Evolutionary conservation across 2,329 filamentous ascomycete genomes (phyloP).

Genomic region (Beauveria brongniartii): DNA sequence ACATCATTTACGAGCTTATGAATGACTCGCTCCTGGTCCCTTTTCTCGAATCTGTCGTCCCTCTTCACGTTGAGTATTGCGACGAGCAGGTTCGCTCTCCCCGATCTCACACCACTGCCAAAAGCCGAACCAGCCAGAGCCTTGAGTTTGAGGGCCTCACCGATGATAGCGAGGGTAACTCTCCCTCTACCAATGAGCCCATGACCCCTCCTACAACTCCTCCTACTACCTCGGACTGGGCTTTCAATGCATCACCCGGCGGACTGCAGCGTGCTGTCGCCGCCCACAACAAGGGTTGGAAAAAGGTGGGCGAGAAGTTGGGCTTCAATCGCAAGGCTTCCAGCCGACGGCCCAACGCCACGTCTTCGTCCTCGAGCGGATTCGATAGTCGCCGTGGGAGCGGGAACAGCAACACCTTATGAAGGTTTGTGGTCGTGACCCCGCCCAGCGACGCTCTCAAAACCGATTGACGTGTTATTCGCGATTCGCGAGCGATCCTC

Average conservation of each 20-base stretch:
- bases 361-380: conserved; percentile 27
- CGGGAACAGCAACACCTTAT: conserved; percentile 37
- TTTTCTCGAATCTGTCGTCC: conserved; percentile 65
- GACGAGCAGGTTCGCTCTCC: conserved; percentile 37
- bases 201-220: conserved; percentile 71
- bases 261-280: conserved; percentile 46
- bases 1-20: conserved; percentile 92
- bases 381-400: conserved; percentile 27
- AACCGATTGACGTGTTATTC: conserved; percentile 15
- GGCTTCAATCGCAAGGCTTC: conserved; percentile 47
- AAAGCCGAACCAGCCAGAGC: conserved; percentile 36
- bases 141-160: conserved; percentile 44
- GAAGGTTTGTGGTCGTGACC: conserved; percentile 51
- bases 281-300: conserved; percentile 52
- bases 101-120: conserved; percentile 35
- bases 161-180: conserved; percentile 58
- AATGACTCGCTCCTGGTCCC: conserved; percentile 91
- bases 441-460: conserved; percentile 29
- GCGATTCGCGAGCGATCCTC: background rate
- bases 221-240: conserved; percentile 50
- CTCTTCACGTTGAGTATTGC: conserved; percentile 26
- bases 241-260: conserved; percentile 43
- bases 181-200: conserved; percentile 48
- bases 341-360: conserved; percentile 34
- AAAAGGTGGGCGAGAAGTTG: conserved; percentile 54